These are phyloP conservation scores for Allium cepa DNA, from an alignment of 106 monocot species.

Conservation along the genomic window DNA sequence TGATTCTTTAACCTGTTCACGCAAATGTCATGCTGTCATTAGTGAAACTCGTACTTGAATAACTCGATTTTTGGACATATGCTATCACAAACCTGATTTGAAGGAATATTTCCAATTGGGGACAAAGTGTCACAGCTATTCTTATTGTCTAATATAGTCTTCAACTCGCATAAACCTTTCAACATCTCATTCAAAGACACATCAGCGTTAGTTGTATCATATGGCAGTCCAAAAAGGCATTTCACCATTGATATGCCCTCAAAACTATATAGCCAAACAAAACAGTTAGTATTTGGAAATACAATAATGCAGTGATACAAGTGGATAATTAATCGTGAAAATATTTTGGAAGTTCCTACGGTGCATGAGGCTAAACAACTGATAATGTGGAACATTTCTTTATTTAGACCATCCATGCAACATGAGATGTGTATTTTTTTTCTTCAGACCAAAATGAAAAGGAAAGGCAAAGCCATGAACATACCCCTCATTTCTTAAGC, in stretches of 20 bases:
- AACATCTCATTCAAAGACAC: constrained; percentile 31
- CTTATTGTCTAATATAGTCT: constrained; percentile 34
- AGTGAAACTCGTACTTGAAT: background rate
- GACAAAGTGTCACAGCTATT: constrained; percentile 17
- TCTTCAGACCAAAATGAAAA: no score
- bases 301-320: background rate
- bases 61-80: background rate
- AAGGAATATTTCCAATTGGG: constrained; percentile 17
- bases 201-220: constrained; percentile 17
- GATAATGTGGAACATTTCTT: no score
- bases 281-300: background rate
- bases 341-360: background rate
- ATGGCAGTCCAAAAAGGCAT: constrained; percentile 67
- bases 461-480: constrained; percentile 5
- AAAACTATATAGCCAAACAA: constrained; percentile 13
- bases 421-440: no score
- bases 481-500: constrained; percentile 45
- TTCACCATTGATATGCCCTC: constrained; percentile 41
- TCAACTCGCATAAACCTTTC: constrained; percentile 35
- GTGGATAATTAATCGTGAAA: background rate
- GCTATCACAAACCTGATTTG: constrained; percentile 31
- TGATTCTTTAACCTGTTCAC: constrained; percentile 50
- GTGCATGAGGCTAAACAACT: no score
- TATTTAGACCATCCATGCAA: no score
- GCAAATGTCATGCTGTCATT: background rate